Evolutionary conservation across 2,329 filamentous ascomycete species (phyloP), one percentile per base, ranked within the genome.

Genomic region (Acephala macrosclerotiorum): DNA sequence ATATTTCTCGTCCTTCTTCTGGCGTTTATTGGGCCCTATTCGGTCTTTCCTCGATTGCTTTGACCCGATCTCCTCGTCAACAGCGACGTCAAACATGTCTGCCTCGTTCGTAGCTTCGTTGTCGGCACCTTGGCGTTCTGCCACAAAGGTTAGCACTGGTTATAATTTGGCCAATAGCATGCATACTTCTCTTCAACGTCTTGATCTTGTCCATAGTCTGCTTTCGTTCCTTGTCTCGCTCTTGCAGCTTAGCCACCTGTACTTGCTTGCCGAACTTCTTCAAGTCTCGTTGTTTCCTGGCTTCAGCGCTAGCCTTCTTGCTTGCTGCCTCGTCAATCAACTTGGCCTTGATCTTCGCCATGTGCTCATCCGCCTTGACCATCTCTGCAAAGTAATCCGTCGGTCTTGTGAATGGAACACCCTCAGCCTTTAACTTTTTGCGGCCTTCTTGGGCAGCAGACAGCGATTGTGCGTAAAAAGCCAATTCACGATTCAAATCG

Each of bases 231-330:
- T 96, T 97, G 59, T 92, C 89, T 58, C 96, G 86, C 86, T 99
- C 95, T 81, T 98, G 95, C 79, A 97, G 82, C 84, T 97, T 97
- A 66, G 94, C 94, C 66, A 97, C 88, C 83, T 99, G 96, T 61
- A 98, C 96, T 79, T 97, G 93, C 84, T 99, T 99, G 78, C 96
- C 96, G 78, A 98, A 99, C 83, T 98, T 99, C 89, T 97, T 98
- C 75, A 98, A 84, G 79, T 99, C 96, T 70, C 96, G 87, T 82
- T 95, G 90, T 81, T 94, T 94, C 77, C 94, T 88, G 7, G 96
- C 96, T 80, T 99, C 96, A 26, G 92, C 89, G 33, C 93, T 87
- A 0, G 96, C 95, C 84, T 97, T 97, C 85, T 97, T 97, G 68
- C 89, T 85, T 12, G 95, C 92, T 0, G 95, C 96, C 76, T 96